Base-by-base conservation (phyloP, 257 asterid genomes). In the Ophiorrhiza pumila region DNA sequence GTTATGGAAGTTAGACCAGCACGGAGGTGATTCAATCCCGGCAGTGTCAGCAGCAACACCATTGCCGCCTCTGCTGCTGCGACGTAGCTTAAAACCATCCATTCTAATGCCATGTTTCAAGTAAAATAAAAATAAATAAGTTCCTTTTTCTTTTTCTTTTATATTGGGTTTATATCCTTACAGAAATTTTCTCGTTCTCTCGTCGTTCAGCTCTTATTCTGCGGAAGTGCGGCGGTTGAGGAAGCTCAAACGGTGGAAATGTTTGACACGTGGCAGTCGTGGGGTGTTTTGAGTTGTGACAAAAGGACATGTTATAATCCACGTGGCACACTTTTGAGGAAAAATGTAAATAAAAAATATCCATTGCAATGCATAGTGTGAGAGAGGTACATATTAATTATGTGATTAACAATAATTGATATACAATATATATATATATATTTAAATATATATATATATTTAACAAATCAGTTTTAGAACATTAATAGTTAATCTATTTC, bases 21-120 rank as follows among this genome's bases (percentile, higher is more conserved):
- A 5, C 88, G 83, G 9, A 88, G 71, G 9, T 81, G 87, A 7
- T 75, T 66, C 42, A 76, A 13, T 5, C 80, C 74, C 1, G 83
- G 76, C 22, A 83, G 73, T 1, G 86, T 46, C 2, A 87, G 77
- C 15, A 88, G 86, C 27, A 86, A 81, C 20, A 88, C 75, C 59
- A 88, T 76, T 75, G 87, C 77, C 32, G 80, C 73, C 32, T 85
- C 95, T 37, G 85, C 91, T 10, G 85, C 88, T 0, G 84, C 85
- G 8, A 76, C 83, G 64, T 75, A 84, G 70, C 90, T 74, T 22
- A 88, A 34, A 22, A 83, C 81, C 45, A 88, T 88, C 94, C 94
- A 88, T 79, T 88, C 89, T 65, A 88, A 58, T 23, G 90, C 91
- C 94, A 88, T 86, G 15, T 71, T n/a, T 56, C 15, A 22, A 41